A percentile compares a stretch with the other conserved stretches of the same genome.
Evolutionary conservation across 2,329 filamentous ascomycete genomes (phyloP).

Genomic region (Teratosphaeria gauchensis): DNA sequence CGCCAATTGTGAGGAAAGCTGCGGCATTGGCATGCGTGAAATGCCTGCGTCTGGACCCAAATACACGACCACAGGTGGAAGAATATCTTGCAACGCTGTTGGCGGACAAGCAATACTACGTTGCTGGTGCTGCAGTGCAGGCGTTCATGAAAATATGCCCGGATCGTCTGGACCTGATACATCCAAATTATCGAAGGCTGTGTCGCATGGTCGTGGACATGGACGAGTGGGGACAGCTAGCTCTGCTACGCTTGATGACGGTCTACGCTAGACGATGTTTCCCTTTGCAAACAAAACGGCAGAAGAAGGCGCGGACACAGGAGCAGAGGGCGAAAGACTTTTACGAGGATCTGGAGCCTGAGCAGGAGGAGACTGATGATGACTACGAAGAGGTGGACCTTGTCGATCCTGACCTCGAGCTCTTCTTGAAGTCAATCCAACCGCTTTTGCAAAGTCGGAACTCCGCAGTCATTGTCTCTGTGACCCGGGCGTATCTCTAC

Average conservation of each 20-base stretch:
- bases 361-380: conserved; percentile 34
- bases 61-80: conserved; percentile 70
- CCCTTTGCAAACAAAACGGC: conserved; percentile 54
- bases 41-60: conserved; percentile 84
- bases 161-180: conserved; percentile 75
- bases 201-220: conserved; percentile 92
- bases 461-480: conserved; percentile 80
- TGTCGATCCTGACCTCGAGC: conserved; percentile 70
- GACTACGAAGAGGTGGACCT: conserved; percentile 48
- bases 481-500: conserved; percentile 74
- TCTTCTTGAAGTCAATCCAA: conserved; percentile 69
- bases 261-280: conserved; percentile 83
- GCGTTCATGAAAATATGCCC: conserved; percentile 87
- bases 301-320: conserved; percentile 39
- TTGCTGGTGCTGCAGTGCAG: conserved; percentile 85
- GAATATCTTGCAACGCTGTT: conserved; percentile 72
- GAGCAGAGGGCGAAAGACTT: conserved; percentile 50
- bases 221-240: conserved; percentile 96
- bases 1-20: conserved; percentile 81
- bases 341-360: conserved; percentile 58
- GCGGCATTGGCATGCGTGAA: conserved; percentile 92
- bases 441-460: conserved; percentile 89
- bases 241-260: conserved; percentile 71
- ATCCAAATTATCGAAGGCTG: conserved; percentile 76
- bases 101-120: conserved; percentile 89